Percentiles rank a stretch among this genome's conserved stretches.
Conservation (phyloP, 1,139 yeast species). For the Entelexis paramagnoliae region DNA sequence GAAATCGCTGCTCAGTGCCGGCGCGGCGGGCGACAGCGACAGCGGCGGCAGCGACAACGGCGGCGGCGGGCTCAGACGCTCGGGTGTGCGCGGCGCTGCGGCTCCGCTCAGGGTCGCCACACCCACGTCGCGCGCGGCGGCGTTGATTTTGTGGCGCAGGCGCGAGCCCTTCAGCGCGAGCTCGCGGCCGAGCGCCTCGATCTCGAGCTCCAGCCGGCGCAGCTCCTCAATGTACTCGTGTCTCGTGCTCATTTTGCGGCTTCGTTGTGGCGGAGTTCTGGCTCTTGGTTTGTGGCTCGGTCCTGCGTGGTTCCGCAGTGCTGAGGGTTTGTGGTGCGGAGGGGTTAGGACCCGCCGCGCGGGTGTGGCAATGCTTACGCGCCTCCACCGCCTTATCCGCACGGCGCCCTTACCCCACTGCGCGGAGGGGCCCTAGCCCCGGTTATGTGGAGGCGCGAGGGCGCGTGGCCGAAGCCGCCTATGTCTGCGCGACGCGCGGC, state of each 20-base stretch:
- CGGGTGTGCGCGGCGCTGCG: neutral
- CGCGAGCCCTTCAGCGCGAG: neutral
- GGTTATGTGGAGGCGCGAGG: no score
- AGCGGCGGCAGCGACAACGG: no score
- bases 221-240: slow-evolving; percentile 2
- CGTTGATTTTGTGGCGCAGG: neutral
- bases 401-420: no score
- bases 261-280: neutral
- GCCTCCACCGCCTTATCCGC: no score
- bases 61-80: no score
- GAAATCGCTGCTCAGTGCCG: neutral
- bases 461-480: no score
- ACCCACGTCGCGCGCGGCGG: neutral
- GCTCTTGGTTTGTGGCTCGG: neutral
- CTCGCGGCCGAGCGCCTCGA: neutral
- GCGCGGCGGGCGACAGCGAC: neutral
- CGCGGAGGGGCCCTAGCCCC: no score
- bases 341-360: no score
- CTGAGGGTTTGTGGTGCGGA: no score
- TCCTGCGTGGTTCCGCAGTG: no score
- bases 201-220: slow-evolving; percentile 1
- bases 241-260: neutral
- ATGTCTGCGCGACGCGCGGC: neutral
- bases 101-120: neutral
- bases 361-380: no score